Base-by-base conservation (phyloP, 1,284 basidiomycete species). In the Ustilago vetiveriae region DNA sequence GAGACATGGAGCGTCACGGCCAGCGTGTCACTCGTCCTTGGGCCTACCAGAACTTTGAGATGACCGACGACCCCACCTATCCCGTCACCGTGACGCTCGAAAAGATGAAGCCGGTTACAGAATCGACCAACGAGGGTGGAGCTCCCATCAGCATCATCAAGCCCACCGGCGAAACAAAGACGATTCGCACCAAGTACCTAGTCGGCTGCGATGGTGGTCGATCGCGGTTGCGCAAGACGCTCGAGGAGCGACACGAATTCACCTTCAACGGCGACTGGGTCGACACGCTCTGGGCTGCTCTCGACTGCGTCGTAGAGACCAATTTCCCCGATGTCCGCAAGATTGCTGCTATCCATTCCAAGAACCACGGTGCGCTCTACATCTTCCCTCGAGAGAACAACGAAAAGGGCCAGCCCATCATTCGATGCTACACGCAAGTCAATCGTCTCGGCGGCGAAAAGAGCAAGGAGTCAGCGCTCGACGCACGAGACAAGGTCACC, bases 131-230 rank as follows among this genome's bases (percentile, higher is more conserved):
- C 42, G 53, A 68, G 26, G 73, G 68, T 13, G 76, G 75, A 21
- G 70, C 72, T 3, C 76, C 75, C 26, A 69, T 63, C 50, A 69
- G 62, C 53, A 54, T 65, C 57, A 72, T 79, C 59, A 69, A 74
- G 58, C 67, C 71, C 3, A 79, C 76, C 6, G 76, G 76, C 35
- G 62, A 76, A 62, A 65, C 54, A 47, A 77, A 77, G 60, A 76
- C 66, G 14, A 75, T 83, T 35, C 68, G 74, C 6, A 75, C 82
- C 16, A 83, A 83, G 66, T 84, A 83, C 70, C 73, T 84, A 35
- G 66, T 84, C 50, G 82, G 78, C 42, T 82, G 82, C 46, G 82
- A 84, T 50, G 83, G 83, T 17, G 83, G 83, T 13, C 57, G 74
- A 23, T 80, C 76, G 3, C 51, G 65, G 9, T 80, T 84, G 4